phyloP scores from a whole-genome alignment of 2,329 filamentous ascomycete genomes.

The Trichoderma atrobrunneum region DNA sequence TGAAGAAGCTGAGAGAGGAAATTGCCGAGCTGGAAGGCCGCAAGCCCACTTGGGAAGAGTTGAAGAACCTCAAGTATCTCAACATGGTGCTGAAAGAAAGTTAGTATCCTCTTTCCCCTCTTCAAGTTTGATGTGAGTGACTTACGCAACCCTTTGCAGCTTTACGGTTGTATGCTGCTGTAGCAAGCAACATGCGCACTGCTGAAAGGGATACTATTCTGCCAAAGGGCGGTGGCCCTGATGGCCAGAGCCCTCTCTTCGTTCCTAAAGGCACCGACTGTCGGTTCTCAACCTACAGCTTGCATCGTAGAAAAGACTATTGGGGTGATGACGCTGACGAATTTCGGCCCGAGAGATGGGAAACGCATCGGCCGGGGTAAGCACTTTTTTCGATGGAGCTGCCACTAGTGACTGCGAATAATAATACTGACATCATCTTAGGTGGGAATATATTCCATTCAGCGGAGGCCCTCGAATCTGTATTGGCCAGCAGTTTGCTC shows the following conservation, averaged over 20 bases:
- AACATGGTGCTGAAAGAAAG: conserved; percentile 54
- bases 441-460: conserved; percentile 44
- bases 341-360: conserved; percentile 46
- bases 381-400: conserved; percentile 10
- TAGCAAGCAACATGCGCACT: conserved; percentile 42
- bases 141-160: conserved; percentile 26
- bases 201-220: conserved; percentile 42
- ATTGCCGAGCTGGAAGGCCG: conserved; percentile 36
- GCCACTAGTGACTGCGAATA: background rate
- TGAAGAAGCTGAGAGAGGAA: conserved; percentile 43
- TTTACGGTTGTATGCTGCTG: conserved; percentile 44
- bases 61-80: conserved; percentile 58
- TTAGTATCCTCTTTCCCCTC: conserved; percentile 22
- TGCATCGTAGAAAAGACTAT: conserved; percentile 40
- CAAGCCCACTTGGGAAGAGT: conserved; percentile 55
- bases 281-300: conserved; percentile 36
- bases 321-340: conserved; percentile 42
- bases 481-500: conserved; percentile 43
- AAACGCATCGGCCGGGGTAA: conserved; percentile 36
- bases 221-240: conserved; percentile 41
- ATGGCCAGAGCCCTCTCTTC: conserved; percentile 39
- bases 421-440: conserved; percentile 6
- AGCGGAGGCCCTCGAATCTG: conserved; percentile 45
- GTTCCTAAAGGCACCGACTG: conserved; percentile 38
- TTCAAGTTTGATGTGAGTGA: background rate